phyloP scores from a whole-genome alignment of 1,284 basidiomycete species.

The Trichosporon inkin region DNA sequence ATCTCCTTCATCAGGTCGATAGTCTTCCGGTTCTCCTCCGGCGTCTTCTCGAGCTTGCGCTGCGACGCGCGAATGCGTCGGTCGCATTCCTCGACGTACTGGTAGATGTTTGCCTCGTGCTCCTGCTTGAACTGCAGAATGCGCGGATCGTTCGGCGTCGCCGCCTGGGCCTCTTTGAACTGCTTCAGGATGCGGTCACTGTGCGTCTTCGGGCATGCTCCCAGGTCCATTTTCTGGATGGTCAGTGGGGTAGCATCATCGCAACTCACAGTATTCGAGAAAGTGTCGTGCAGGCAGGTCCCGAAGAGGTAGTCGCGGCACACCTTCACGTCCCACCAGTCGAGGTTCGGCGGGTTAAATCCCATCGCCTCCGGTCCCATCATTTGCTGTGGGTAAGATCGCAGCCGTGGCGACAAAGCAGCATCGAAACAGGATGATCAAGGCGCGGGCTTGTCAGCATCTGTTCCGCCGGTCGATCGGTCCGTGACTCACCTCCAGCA shows the following conservation, averaged over 20 bases:
- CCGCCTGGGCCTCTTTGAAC: conserved; percentile 71
- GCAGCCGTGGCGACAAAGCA: not conserved
- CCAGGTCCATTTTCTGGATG: conserved; percentile 96
- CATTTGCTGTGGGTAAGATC: conserved; percentile 69
- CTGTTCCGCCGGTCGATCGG: too few species aligned
- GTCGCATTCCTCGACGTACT: conserved; percentile 97
- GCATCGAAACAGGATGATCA: not conserved
- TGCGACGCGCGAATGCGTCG: conserved; percentile 90
- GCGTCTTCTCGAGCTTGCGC: conserved; percentile 94
- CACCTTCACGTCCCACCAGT: conserved; percentile 98
- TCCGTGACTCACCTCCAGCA: conserved; percentile 47
- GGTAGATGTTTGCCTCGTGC: conserved; percentile 91
- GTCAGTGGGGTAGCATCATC: not conserved
- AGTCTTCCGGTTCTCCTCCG: conserved; percentile 98
- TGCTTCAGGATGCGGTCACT: conserved; percentile 91
- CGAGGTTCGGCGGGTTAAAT: conserved; percentile 81
- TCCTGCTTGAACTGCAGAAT: conserved; percentile 83
- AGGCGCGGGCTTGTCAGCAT: not conserved
- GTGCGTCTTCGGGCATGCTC: conserved; percentile 95
- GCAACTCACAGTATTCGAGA: conserved; percentile 88
- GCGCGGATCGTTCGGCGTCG: conserved; percentile 68
- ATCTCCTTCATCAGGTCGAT: conserved; percentile 99
- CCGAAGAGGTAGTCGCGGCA: conserved; percentile 98
- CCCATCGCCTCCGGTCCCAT: conserved; percentile 99
- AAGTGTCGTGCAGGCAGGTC: conserved; percentile 93